Evolutionary conservation across 805 yeast species (phyloP).

Genomic region (Saccharomycopsis vini): DNA sequence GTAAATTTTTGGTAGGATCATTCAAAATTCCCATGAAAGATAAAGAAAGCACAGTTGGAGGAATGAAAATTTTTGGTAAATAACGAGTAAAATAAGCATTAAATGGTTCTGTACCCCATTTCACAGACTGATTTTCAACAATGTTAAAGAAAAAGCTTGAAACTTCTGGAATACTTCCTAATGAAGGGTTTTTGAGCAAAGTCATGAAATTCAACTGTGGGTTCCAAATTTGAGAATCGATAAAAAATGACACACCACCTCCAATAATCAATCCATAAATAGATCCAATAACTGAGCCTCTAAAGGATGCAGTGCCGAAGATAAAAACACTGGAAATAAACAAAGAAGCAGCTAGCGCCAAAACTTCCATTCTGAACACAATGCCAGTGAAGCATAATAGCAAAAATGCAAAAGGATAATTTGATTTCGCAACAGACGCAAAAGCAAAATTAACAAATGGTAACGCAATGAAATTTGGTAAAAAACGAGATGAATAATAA

Average conservation of each 20-base stretch:
- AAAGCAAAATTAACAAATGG: constrained; percentile 60
- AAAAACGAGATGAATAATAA: constrained; percentile 72
- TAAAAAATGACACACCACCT: constrained; percentile 32
- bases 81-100: constrained; percentile 49
- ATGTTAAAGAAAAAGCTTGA: constrained; percentile 68
- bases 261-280: constrained; percentile 47
- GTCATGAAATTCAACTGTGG: constrained; percentile 60
- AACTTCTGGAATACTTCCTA: constrained; percentile 61
- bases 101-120: constrained; percentile 84
- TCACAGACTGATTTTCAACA: constrained; percentile 57
- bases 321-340: constrained; percentile 37
- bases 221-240: constrained; percentile 81
- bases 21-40: constrained; percentile 67
- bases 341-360: constrained; percentile 43
- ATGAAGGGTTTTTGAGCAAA: constrained; percentile 20
- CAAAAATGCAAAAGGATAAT: constrained; percentile 38
- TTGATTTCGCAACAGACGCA: constrained; percentile 41
- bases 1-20: constrained; percentile 42
- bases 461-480: constrained; percentile 81
- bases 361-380: constrained; percentile 66
- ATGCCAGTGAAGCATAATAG: constrained; percentile 54
- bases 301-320: constrained; percentile 38
- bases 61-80: constrained; percentile 27
- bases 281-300: constrained; percentile 32
- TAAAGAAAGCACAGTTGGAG: constrained; percentile 71